A percentile compares a stretch with the other conserved stretches of the same genome.
Evolutionary conservation across 176 grass and related monocot genomes (phyloP).

Genomic region (Olyra latifolia): DNA sequence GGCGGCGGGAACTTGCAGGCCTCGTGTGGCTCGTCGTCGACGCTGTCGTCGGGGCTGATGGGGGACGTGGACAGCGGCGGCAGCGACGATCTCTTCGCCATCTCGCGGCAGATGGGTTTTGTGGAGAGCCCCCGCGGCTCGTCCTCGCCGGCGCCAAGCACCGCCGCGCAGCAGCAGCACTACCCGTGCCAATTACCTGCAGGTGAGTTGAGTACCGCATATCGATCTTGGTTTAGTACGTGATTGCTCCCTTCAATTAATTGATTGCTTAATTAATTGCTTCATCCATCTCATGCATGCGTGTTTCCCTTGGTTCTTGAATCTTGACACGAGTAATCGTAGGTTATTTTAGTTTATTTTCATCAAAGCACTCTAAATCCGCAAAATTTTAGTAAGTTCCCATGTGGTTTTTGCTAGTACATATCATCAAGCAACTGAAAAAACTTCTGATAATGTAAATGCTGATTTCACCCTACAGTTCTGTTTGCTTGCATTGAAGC

Average conservation of each 20-base stretch:
- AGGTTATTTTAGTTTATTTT: slow-evolving; percentile 10
- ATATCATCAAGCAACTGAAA: slow-evolving; percentile 13
- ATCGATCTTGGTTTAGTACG: slow-evolving; percentile 12
- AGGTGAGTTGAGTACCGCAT: slow-evolving; percentile 36
- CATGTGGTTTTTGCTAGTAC: not conserved
- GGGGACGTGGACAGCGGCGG: slow-evolving; percentile 41
- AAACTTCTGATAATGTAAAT: slow-evolving; percentile 27
- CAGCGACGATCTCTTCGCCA: slow-evolving; percentile 87
- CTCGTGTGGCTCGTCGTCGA: slow-evolving; percentile 42
- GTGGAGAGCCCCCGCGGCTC: slow-evolving; percentile 36
- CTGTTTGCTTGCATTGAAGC: slow-evolving; percentile 19
- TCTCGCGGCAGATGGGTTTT: slow-evolving; percentile 84
- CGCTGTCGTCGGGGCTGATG: slow-evolving; percentile 40
- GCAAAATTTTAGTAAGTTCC: not conserved
- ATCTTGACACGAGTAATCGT: not conserved
- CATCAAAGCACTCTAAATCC: slow-evolving; percentile 8
- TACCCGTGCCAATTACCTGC: slow-evolving; percentile 44
- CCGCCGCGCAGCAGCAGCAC: slow-evolving; percentile 34
- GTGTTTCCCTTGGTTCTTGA: slow-evolving; percentile 1
- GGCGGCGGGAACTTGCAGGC: slow-evolving; percentile 35
- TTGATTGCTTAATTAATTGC: slow-evolving; percentile 22
- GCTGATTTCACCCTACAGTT: slow-evolving; percentile 31
- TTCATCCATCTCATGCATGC: slow-evolving; percentile 46
- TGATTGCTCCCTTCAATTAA: slow-evolving; percentile 12
- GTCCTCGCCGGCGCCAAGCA: slow-evolving; percentile 31